These are phyloP conservation scores for Cucurbita pepo DNA, from an alignment of 306 rosid genomes.

Conservation along the genomic window DNA sequence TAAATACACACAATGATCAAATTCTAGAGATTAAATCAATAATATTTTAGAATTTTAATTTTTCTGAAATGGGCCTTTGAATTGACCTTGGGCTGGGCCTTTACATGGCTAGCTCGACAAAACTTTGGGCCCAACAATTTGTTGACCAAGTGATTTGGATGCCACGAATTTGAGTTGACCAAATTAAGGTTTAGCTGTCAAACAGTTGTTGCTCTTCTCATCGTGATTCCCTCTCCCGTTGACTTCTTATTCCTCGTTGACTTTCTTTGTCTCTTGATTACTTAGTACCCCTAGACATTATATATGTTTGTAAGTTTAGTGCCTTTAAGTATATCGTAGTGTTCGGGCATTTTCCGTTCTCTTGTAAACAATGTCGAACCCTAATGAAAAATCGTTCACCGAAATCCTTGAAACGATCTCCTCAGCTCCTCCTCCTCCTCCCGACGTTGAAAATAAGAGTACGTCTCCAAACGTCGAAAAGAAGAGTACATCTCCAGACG, in stretches of 20 bases:
- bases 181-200: neutral
- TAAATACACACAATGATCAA: too few relatives aligned
- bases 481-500: neutral
- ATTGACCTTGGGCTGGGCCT: neutral
- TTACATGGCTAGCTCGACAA: too few relatives aligned
- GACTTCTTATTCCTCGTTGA: neutral
- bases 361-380: neutral
- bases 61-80: neutral
- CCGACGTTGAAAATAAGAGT: neutral
- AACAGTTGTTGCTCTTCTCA: neutral
- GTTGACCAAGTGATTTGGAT: neutral
- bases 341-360: neutral
- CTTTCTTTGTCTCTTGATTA: neutral
- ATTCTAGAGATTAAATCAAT: too few relatives aligned
- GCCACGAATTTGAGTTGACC: neutral
- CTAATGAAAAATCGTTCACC: neutral
- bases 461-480: neutral
- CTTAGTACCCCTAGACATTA: too few relatives aligned
- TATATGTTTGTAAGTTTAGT: too few relatives aligned
- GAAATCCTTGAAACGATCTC: neutral
- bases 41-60: too few relatives aligned
- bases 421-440: neutral
- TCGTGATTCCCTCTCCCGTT: neutral
- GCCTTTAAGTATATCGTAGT: neutral
- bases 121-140: neutral